phyloP scores from a whole-genome alignment of 23 red algal genomes.

The Pyropia yezoensis region DNA sequence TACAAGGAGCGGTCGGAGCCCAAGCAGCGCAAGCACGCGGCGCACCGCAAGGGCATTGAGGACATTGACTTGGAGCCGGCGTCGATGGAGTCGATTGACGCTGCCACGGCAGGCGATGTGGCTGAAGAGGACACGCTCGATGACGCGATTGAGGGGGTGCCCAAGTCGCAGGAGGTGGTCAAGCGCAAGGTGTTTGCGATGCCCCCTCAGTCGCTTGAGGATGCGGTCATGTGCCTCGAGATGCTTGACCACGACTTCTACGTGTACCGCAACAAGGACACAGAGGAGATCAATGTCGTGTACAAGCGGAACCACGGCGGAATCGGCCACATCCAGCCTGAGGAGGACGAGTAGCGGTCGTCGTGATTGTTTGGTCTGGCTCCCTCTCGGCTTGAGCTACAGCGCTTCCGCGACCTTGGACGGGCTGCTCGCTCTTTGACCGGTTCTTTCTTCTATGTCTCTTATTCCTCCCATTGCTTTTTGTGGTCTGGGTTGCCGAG shows the following conservation, averaged over 20 bases:
- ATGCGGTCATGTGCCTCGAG: constrained; percentile 73
- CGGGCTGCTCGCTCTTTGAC: too few relatives aligned
- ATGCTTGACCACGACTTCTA: constrained; percentile 93
- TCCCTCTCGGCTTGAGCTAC: too few relatives aligned
- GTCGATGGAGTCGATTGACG: not conserved
- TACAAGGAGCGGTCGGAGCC: constrained; percentile 76
- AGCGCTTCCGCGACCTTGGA: too few relatives aligned
- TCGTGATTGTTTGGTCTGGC: too few relatives aligned
- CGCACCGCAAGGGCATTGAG: not conserved
- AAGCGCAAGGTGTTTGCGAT: constrained; percentile 65
- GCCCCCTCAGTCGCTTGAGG: constrained; percentile 74
- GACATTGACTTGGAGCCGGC: not conserved
- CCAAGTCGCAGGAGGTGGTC: constrained; percentile 53
- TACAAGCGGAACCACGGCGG: constrained; percentile 89
- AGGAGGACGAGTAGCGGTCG: constrained; percentile 3
- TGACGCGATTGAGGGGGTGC: constrained; percentile 15
- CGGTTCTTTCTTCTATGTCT: too few relatives aligned
- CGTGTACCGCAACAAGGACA: constrained; percentile 74
- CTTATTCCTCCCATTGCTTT: too few relatives aligned
- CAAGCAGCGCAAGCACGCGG: not conserved
- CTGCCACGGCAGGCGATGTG: constrained; percentile 12
- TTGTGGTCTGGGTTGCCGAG: too few relatives aligned
- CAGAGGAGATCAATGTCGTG: constrained; percentile 73
- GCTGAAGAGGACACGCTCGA: constrained; percentile 15
- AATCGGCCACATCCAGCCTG: constrained; percentile 83